Base-by-base conservation (phyloP, 2,329 filamentous ascomycete genomes). In the Sclerotiophoma versabilis region DNA sequence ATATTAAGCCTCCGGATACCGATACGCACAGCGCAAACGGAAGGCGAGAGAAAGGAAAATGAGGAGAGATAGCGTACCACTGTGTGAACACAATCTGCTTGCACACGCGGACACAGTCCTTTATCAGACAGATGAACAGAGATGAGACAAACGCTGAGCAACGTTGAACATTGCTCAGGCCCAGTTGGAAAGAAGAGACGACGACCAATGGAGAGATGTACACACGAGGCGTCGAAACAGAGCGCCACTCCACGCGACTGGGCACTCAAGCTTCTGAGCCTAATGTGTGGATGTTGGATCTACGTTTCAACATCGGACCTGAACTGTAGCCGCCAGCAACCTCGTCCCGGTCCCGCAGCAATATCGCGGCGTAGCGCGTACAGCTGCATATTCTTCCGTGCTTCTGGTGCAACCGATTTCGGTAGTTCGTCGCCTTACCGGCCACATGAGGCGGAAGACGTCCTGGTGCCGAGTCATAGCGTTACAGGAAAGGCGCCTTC, bases 291-390 rank as follows among this genome's bases (percentile, higher is more conserved):
- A 59, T 69, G 63, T 68, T 63, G 59, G 64, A 70, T 71, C 59
- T 66, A 59, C 54, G 71, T 73, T 73, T 74, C 70, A 72, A 66
- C 60, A 54, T 55, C 43, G 49, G 69, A 59, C 70, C 70, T 64
- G 63, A 61, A 55, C 58, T 69, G 69, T 74, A 75, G 70, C 68
- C 72, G 71, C 72, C 69, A 58, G 63, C 55, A 55, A 57, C 23
- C 50, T 57, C 46, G 41, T 62, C 47, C 63, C 61, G 62, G 55
- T 56, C 64, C 60, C 59, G 66, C 58, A 55, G 60, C 56, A 54
- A 54, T 55, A 50, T 49, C 59, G 62, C 54, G 63, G 65, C 67
- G 65, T 67, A 64, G 60, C 59, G 60, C 65, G 58, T 60, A 57
- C 42, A 46, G 47, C 41, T 64, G 64, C 65, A 66, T 58, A 54